Evolutionary conservation across 2,329 filamentous ascomycete genomes (phyloP).

Genomic region (Gaeumannomyces sp.): DNA sequence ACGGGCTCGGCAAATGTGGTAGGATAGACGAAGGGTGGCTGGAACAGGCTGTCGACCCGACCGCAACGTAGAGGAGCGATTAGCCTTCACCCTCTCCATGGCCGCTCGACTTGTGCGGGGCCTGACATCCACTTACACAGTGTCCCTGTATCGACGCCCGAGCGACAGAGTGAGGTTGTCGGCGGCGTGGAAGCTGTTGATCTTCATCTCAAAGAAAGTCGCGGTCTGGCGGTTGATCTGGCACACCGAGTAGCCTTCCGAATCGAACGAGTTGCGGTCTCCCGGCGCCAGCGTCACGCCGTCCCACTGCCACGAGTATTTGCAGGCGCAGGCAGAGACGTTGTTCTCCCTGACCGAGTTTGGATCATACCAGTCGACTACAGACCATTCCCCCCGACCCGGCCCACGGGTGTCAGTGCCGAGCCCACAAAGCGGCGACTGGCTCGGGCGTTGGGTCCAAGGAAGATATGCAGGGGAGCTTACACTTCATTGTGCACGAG

Average conservation of each 20-base stretch:
- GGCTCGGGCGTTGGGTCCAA: neutral
- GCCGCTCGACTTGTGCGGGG: neutral
- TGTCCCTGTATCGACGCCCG: slow-evolving; percentile 22
- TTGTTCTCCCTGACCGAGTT: slow-evolving; percentile 24
- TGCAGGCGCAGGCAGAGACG: slow-evolving; percentile 19
- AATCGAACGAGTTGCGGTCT: slow-evolving; percentile 14
- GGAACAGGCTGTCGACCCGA: neutral
- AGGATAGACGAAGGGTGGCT: neutral
- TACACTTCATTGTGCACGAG: slow-evolving; percentile 20
- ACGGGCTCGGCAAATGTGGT: neutral
- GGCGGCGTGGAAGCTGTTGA: slow-evolving; percentile 18
- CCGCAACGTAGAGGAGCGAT: neutral
- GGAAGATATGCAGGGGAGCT: slow-evolving; percentile 1
- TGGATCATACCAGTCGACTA: slow-evolving; percentile 24
- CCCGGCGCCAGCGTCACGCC: slow-evolving; percentile 14
- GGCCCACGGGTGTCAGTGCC: neutral
- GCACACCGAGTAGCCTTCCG: slow-evolving; percentile 9
- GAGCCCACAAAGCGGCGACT: neutral
- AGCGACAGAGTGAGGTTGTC: slow-evolving; percentile 20
- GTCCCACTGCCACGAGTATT: slow-evolving; percentile 20
- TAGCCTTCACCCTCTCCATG: neutral
- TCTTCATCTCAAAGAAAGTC: slow-evolving; percentile 19
- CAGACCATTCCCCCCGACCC: neutral
- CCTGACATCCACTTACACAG: slow-evolving; percentile 16
- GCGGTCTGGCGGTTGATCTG: slow-evolving; percentile 8